Percentiles rank a stretch among this genome's conserved stretches.
These are phyloP conservation scores for Skeletonema potamos DNA, from an alignment of 108 stramenopile genomes.

Conservation along the genomic window DNA sequence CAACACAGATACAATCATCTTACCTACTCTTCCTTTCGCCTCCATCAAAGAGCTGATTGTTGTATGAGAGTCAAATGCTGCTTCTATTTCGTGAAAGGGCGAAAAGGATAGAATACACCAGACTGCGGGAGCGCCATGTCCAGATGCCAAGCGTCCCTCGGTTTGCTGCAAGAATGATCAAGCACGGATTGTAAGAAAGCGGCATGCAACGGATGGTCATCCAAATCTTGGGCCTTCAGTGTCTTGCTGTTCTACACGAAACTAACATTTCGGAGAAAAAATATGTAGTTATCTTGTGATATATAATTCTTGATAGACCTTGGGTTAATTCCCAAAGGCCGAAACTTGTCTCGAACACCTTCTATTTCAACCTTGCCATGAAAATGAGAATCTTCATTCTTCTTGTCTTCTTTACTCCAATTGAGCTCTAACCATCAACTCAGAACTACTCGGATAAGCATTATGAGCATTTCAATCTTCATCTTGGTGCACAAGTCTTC, in stretches of 20 bases:
- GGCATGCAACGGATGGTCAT: not conserved
- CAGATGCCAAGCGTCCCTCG: too few relatives aligned
- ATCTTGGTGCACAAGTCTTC: not conserved
- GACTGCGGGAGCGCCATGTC: too few relatives aligned
- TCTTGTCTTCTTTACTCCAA: constrained; percentile 17
- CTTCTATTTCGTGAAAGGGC: too few relatives aligned
- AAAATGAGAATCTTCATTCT: not conserved
- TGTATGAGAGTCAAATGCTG: not conserved
- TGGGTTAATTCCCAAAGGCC: constrained; percentile 3
- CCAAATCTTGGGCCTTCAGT: not conserved
- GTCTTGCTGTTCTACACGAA: constrained; percentile 2
- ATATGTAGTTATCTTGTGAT: constrained; percentile 22
- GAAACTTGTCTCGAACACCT: constrained; percentile 13
- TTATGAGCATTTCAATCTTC: not conserved
- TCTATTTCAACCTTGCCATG: not conserved
- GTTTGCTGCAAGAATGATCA: too few relatives aligned
- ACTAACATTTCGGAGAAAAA: constrained; percentile 3
- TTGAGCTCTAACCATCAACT: constrained; percentile 1
- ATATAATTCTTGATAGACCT: constrained; percentile 13
- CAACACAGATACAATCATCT: not conserved
- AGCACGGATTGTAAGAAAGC: not conserved
- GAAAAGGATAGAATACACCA: too few relatives aligned
- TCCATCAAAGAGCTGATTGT: not conserved
- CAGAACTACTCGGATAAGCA: not conserved
- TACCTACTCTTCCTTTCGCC: not conserved